Conservation (phyloP, 768 basidiomycete genomes). For the Candolleomyces efflorescens region DNA sequence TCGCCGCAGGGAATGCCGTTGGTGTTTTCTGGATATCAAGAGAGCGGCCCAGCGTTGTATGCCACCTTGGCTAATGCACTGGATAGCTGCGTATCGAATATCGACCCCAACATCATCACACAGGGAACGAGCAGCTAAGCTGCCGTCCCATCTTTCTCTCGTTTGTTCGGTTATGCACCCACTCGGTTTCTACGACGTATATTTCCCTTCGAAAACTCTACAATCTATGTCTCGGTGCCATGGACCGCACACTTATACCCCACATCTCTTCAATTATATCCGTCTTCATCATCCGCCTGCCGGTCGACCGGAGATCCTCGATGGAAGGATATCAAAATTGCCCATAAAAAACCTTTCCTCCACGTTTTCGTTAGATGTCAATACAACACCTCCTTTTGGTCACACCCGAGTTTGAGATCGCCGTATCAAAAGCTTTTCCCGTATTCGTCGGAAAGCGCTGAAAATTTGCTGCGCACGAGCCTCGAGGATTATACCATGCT, state of each 20-base stretch:
- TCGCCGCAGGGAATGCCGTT: constrained; percentile 3
- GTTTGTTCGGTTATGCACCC: neutral
- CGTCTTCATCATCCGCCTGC: neutral
- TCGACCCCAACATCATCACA: constrained; percentile 9
- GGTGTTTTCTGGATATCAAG: constrained; percentile 7
- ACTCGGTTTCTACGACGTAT: neutral
- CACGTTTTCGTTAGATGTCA: too few relatives aligned
- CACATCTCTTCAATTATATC: too few relatives aligned
- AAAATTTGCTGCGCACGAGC: too few relatives aligned
- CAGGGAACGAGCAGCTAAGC: neutral
- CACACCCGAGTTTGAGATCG: too few relatives aligned
- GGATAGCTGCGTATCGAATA: constrained; percentile 11
- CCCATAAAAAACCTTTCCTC: too few relatives aligned
- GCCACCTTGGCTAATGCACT: constrained; percentile 8
- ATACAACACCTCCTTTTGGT: too few relatives aligned
- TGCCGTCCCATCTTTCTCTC: neutral
- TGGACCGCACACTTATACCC: too few relatives aligned
- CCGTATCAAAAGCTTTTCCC: too few relatives aligned
- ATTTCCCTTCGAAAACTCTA: too few relatives aligned
- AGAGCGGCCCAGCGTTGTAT: constrained; percentile 11
- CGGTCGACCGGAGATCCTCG: neutral
- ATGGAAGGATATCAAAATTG: neutral
- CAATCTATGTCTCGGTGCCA: too few relatives aligned
- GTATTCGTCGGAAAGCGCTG: too few relatives aligned
- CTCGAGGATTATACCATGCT: too few relatives aligned